Percentiles rank a stretch among this genome's conserved stretches.
phyloP scores from a whole-genome alignment of 2,329 filamentous ascomycete species.

The Alternaria incomplexa region DNA sequence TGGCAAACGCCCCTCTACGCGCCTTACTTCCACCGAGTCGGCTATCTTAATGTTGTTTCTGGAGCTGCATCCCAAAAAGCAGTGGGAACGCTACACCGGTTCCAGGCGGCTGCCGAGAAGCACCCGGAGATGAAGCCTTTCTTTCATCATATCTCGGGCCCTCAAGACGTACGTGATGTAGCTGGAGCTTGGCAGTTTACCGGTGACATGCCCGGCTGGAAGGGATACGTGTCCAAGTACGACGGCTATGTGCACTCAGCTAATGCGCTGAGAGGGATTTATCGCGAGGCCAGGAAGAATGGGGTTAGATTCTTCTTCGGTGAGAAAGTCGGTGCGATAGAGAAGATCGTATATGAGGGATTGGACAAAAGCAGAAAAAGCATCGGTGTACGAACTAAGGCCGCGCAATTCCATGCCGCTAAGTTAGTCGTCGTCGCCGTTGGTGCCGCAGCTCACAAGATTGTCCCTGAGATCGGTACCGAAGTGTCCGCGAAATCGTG shows the following conservation, averaged over 20 bases:
- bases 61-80: slow-evolving; percentile 57
- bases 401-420: slow-evolving; percentile 48
- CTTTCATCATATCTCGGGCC: slow-evolving; percentile 22
- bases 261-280: slow-evolving; percentile 58
- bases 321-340: slow-evolving; percentile 46
- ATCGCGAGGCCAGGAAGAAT: slow-evolving; percentile 49
- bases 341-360: slow-evolving; percentile 50
- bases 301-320: slow-evolving; percentile 56
- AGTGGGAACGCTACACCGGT: slow-evolving; percentile 54
- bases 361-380: slow-evolving; percentile 29
- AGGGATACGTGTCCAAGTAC: slow-evolving; percentile 64
- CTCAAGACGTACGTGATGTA: slow-evolving; percentile 52
- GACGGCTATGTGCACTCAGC: slow-evolving; percentile 65
- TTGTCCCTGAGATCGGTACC: slow-evolving; percentile 58
- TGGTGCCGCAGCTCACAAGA: slow-evolving; percentile 57
- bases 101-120: slow-evolving; percentile 48
- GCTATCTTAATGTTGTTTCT: slow-evolving; percentile 60
- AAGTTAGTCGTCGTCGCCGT: slow-evolving; percentile 58
- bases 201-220: slow-evolving; percentile 60
- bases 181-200: slow-evolving; percentile 52
- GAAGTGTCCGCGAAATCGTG: slow-evolving; percentile 64
- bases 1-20: slow-evolving; percentile 62
- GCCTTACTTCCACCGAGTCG: slow-evolving; percentile 60
- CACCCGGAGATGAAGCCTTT: slow-evolving; percentile 52
- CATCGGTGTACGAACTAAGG: slow-evolving; percentile 47